Evolutionary conservation across 1,284 basidiomycete genomes (phyloP), one percentile per base, ranked within the genome.

Genomic region (Pascua guehoae): DNA sequence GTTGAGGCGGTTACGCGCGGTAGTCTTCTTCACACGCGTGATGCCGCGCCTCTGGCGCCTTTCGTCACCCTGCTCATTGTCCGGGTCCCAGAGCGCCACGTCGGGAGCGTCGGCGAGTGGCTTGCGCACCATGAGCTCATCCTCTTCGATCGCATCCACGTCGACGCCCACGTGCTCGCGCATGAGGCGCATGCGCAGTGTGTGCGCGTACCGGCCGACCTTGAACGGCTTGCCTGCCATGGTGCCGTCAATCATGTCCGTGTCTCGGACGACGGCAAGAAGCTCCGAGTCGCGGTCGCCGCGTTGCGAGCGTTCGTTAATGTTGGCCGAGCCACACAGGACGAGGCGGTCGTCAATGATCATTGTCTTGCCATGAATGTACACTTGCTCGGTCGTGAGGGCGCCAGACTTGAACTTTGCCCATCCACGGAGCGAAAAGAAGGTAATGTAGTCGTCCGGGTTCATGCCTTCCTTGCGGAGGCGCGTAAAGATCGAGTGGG

Each of bases 291-390:
- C 95, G 45, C 96, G 87, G 75, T 98, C 95, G 41, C 95, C 95
- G 18, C 91, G 83, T 74, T 93, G 91, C 38, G 91, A 95, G 39
- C 95, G 86, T 76, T 99, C 95, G 72, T 99, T 98, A 81, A 98
- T 95, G 74, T 98, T 98, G 16, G 95, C 95, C 57, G 93, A 96
- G n/a, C 95, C 95, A 66, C 97, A 97, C 64, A 98, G 91, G n/a
- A 87, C 94, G 45, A 96, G 81, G 39, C 76, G 87, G 71, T 99
- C 95, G 73, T 98, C 96, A 11, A 98, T 92, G 54, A 98, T 87
- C 80, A 95, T 94, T 36, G 75, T 77, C 62, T 92, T 92, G 51
- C 83, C 89, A 72, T 94, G 91, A 60, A 94, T 91, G 73, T 95
- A 94, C 15, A 94, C 87, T 79, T 92, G 88, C 74, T 98, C 95